These are phyloP conservation scores for Gastrolobium villosum DNA, from an alignment of 306 rosid species.

Conservation along the genomic window DNA sequence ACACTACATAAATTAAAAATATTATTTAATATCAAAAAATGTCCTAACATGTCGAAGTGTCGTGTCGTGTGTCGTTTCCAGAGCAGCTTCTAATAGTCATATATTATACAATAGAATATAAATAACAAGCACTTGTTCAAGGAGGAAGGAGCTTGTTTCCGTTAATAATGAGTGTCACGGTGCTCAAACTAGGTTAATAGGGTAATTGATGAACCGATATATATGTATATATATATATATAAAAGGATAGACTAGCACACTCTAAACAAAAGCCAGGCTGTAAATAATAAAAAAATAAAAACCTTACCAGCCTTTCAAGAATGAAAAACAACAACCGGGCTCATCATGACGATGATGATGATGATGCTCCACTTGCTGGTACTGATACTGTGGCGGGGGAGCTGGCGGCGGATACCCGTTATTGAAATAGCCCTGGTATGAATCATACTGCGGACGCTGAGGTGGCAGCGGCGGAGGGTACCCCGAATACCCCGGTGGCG, in stretches of 20 bases:
- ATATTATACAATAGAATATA: too few species aligned
- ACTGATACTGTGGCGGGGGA: slow-evolving; percentile 53
- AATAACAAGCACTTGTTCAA: too few species aligned
- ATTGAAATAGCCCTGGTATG: slow-evolving; percentile 84
- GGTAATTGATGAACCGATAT: too few species aligned
- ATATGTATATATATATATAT: not conserved
- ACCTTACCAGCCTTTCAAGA: slow-evolving; percentile 78
- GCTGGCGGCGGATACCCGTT: slow-evolving; percentile 64
- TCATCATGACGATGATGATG: slow-evolving; percentile 48
- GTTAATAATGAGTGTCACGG: too few species aligned
- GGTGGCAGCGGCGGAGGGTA: slow-evolving; percentile 61
- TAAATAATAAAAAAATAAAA: not conserved
- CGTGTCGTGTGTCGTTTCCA: too few species aligned
- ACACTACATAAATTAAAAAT: too few species aligned
- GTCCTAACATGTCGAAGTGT: too few species aligned
- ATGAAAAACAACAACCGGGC: slow-evolving; percentile 57
- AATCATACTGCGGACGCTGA: slow-evolving; percentile 60
- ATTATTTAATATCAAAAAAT: too few species aligned
- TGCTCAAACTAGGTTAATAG: too few species aligned
- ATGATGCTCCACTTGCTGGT: slow-evolving; percentile 57
- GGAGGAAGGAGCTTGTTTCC: too few species aligned
- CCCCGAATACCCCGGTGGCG: slow-evolving; percentile 38
- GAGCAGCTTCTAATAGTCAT: too few species aligned
- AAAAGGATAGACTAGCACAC: not conserved
- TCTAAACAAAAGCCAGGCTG: not conserved